phyloP scores from a whole-genome alignment of 768 basidiomycete species.

The Podaxis sp. region DNA sequence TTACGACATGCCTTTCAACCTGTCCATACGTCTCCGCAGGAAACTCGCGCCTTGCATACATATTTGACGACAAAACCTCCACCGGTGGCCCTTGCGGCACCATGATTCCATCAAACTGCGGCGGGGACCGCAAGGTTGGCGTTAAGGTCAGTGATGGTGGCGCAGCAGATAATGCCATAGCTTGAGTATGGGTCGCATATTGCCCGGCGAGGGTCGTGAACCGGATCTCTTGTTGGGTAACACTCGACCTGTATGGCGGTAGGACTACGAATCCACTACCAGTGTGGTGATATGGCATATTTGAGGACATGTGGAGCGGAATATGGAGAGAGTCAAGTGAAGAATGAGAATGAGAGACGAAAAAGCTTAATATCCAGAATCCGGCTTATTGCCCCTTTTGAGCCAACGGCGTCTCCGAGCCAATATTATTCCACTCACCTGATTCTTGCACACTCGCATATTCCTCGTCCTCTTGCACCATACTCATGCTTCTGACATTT shows the following conservation, averaged over 20 bases:
- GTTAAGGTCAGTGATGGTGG: not conserved
- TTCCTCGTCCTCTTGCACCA: not conserved
- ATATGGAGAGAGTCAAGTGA: not conserved
- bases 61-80: not conserved
- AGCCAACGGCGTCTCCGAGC: not conserved
- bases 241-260: constrained; percentile 3
- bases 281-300: not conserved
- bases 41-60: not conserved
- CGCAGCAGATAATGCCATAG: not conserved
- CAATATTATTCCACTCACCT: not conserved
- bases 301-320: not conserved
- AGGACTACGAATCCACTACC: not conserved
- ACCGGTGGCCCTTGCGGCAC: not conserved
- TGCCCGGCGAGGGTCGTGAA: constrained; percentile 1
- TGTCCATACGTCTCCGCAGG: not conserved
- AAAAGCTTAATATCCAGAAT: not conserved
- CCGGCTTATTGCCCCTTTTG: not conserved
- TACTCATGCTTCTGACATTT: not conserved
- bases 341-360: not conserved
- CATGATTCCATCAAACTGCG: not conserved
- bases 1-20: constrained; percentile 1
- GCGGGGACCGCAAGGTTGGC: not conserved
- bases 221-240: not conserved
- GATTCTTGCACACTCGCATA: not conserved
- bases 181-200: not conserved